These are phyloP conservation scores for Penicillium sp. DNA, from an alignment of 2,329 filamentous ascomycete species.

Conservation along the genomic window DNA sequence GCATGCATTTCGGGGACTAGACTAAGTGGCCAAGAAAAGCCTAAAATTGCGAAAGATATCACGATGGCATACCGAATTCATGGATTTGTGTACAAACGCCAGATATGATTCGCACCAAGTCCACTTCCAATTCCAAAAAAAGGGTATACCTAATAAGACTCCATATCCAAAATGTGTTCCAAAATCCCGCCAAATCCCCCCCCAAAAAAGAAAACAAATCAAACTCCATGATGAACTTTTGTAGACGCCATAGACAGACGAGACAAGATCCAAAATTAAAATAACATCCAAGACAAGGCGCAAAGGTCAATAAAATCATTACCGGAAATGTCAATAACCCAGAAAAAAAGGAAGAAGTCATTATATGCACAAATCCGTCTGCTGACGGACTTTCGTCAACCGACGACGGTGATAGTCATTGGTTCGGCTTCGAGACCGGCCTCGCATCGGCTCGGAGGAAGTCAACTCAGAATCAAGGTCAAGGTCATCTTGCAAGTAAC, in stretches of 20 bases:
- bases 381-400: slow-evolving; percentile 19
- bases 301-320: not conserved
- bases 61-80: not conserved
- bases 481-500: slow-evolving; percentile 6
- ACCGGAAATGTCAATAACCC: slow-evolving; percentile 7
- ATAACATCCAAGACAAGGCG: not conserved
- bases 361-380: slow-evolving; percentile 17
- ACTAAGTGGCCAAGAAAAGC: not conserved
- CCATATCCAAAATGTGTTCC: slow-evolving; percentile 2
- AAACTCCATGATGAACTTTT: slow-evolving; percentile 7
- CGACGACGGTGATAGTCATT: slow-evolving; percentile 23
- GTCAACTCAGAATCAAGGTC: not conserved
- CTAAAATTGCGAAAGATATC: not conserved
- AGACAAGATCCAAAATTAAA: not conserved
- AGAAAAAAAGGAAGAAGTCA: slow-evolving; percentile 15
- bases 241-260: not conserved
- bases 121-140: slow-evolving; percentile 14
- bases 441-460: slow-evolving; percentile 21
- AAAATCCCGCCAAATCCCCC: slow-evolving; percentile 4
- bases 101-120: slow-evolving; percentile 3
- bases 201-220: not conserved
- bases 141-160: slow-evolving; percentile 25
- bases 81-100: slow-evolving; percentile 17
- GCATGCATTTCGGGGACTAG: not conserved
- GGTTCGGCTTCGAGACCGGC: slow-evolving; percentile 27